Conservation (phyloP, 1,139 yeast species). For the Yamadazyma conglobata region DNA sequence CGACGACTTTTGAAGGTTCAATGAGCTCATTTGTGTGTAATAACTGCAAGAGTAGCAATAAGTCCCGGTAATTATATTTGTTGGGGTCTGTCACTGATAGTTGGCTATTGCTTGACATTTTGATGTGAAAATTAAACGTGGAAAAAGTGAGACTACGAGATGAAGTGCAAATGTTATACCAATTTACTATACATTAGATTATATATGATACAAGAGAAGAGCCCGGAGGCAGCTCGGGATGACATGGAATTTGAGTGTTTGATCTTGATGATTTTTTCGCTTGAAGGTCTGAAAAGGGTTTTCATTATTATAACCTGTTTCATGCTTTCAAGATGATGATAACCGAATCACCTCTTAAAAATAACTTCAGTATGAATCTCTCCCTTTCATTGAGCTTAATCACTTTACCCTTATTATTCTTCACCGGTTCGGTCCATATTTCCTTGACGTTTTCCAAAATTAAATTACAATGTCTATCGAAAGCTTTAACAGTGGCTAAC, state of each 20-base stretch:
- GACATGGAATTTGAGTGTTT: neutral
- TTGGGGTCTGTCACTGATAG: conserved; percentile 9
- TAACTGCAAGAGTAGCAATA: conserved; percentile 23
- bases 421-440: conserved; percentile 75
- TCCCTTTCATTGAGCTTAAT: conserved; percentile 73
- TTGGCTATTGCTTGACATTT: too few relatives aligned
- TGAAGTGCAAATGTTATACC: too few relatives aligned
- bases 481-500: conserved; percentile 86
- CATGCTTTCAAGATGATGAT: conserved; percentile 67
- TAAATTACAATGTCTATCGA: conserved; percentile 94
- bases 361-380: conserved; percentile 83
- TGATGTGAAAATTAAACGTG: too few relatives aligned
- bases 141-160: too few relatives aligned
- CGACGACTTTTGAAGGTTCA: conserved; percentile 16
- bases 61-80: conserved; percentile 17
- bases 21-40: conserved; percentile 22
- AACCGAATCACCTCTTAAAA: conserved; percentile 92
- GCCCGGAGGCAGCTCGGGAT: too few relatives aligned
- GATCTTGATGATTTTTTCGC: too few relatives aligned
- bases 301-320: too few relatives aligned
- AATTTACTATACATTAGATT: too few relatives aligned
- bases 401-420: conserved; percentile 64
- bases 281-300: neutral
- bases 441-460: conserved; percentile 91
- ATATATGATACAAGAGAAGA: too few relatives aligned